These are phyloP conservation scores for Nemania sp. DNA, from an alignment of 2,329 filamentous ascomycete species.

Conservation along the genomic window DNA sequence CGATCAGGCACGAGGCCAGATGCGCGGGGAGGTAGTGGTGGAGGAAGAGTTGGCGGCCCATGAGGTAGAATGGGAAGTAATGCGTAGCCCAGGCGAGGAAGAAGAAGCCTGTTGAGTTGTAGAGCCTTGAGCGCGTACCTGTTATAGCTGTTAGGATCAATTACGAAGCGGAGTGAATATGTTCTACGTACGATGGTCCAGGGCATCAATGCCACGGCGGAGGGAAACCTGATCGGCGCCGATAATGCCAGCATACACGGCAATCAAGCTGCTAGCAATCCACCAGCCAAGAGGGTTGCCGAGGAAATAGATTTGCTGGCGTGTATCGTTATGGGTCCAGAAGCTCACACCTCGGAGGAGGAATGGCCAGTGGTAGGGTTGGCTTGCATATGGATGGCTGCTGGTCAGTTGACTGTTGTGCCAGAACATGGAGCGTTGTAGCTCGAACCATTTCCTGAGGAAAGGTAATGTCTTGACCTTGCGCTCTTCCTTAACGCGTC, in stretches of 20 bases:
- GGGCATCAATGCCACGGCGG: slow-evolving; percentile 86
- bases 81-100: slow-evolving; percentile 98
- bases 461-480: slow-evolving; percentile 86
- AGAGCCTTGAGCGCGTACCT: slow-evolving; percentile 90
- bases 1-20: slow-evolving; percentile 85
- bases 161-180: not conserved
- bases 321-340: slow-evolving; percentile 96
- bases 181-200: slow-evolving; percentile 80
- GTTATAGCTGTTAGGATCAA: slow-evolving; percentile 27
- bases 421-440: slow-evolving; percentile 98
- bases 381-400: slow-evolving; percentile 93
- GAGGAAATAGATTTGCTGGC: slow-evolving; percentile 97
- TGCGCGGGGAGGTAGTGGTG: slow-evolving; percentile 98
- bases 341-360: slow-evolving; percentile 95
- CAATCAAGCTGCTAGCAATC: slow-evolving; percentile 88
- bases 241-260: slow-evolving; percentile 90
- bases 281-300: slow-evolving; percentile 98
- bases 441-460: slow-evolving; percentile 91
- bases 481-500: slow-evolving; percentile 74
- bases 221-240: slow-evolving; percentile 92
- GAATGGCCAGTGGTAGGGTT: slow-evolving; percentile 98
- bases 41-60: slow-evolving; percentile 96
- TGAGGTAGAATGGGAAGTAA: slow-evolving; percentile 96
- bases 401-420: slow-evolving; percentile 98
- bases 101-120: slow-evolving; percentile 99